These are phyloP conservation scores for Claviceps fusiformis DNA, from an alignment of 2,329 filamentous ascomycete genomes.

Conservation along the genomic window DNA sequence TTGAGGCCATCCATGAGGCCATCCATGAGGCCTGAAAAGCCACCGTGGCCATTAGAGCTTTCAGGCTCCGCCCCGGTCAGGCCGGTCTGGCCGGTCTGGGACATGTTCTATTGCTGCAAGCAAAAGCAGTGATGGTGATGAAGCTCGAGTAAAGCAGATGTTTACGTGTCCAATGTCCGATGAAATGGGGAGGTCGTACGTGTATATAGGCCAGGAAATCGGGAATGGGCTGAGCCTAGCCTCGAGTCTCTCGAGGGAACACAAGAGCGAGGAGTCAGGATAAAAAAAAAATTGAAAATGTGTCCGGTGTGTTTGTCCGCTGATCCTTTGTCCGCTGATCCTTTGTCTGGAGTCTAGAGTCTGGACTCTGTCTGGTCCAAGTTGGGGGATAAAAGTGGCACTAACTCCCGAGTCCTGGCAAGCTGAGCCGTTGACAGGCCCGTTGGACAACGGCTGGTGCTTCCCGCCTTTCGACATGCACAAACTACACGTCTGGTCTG, in stretches of 20 bases:
- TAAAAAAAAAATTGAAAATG: no score
- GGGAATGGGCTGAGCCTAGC: no score
- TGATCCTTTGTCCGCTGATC: not conserved
- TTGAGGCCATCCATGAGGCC: conserved; percentile 38
- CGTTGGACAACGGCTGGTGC: no score
- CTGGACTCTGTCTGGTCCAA: not conserved
- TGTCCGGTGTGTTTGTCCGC: not conserved
- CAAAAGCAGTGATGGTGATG: not conserved
- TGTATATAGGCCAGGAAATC: no score
- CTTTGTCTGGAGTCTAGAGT: not conserved
- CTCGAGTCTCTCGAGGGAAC: no score
- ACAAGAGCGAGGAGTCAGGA: no score
- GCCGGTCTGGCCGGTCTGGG: not conserved
- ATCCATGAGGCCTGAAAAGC: conserved; percentile 24
- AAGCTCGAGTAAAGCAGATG: not conserved
- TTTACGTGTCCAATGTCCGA: no score
- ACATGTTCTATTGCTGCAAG: not conserved
- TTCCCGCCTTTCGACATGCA: no score
- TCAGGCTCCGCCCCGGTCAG: not conserved
- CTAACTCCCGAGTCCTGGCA: not conserved
- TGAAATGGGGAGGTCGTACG: no score
- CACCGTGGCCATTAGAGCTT: conserved; percentile 7
- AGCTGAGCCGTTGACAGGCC: no score
- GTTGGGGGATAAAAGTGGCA: not conserved
- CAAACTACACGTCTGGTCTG: no score